phyloP scores from a whole-genome alignment of 805 yeast genomes.

The Ogataea paradorogensis region DNA sequence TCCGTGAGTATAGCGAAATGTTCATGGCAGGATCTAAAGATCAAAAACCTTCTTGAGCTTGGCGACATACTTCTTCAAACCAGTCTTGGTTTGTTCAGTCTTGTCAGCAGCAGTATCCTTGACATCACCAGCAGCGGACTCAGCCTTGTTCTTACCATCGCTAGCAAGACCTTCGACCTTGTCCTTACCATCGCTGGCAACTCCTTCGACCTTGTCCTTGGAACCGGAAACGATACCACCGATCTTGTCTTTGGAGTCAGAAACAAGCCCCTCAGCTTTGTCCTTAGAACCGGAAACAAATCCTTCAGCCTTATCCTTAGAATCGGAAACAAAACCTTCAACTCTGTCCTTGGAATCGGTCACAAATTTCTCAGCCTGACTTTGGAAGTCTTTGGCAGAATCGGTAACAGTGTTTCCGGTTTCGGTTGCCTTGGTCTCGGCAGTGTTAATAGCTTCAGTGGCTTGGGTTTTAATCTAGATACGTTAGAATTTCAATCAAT shows the following conservation, averaged over 20 bases:
- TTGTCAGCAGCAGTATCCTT: constrained; percentile 17
- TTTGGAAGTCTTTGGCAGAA: constrained; percentile 4
- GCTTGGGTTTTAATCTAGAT: constrained; percentile 5
- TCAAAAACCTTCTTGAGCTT: constrained; percentile 29
- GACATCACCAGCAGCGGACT: constrained; percentile 1
- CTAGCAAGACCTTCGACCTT: neutral
- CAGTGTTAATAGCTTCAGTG: constrained; percentile 6
- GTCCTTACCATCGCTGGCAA: neutral
- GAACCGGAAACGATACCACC: no score
- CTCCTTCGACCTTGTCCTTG: neutral
- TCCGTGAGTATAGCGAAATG: neutral
- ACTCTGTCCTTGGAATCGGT: constrained; percentile 1
- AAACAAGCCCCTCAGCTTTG: constrained; percentile 2
- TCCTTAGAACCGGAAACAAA: constrained; percentile 6
- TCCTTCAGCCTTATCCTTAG: constrained; percentile 1
- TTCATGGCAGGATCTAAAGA: constrained; percentile 5
- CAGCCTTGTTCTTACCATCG: constrained; percentile 3
- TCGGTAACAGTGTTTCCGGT: constrained; percentile 5
- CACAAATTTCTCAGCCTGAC: constrained; percentile 9
- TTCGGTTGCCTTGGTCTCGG: constrained; percentile 13
- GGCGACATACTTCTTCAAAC: constrained; percentile 29
- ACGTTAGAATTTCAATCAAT: neutral
- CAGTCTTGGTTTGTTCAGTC: constrained; percentile 21
- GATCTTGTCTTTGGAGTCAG: no score
- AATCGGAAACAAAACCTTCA: neutral